These are phyloP conservation scores for Aspergillus egyptiacus DNA, from an alignment of 495 filamentous ascomycete genomes.

Conservation along the genomic window DNA sequence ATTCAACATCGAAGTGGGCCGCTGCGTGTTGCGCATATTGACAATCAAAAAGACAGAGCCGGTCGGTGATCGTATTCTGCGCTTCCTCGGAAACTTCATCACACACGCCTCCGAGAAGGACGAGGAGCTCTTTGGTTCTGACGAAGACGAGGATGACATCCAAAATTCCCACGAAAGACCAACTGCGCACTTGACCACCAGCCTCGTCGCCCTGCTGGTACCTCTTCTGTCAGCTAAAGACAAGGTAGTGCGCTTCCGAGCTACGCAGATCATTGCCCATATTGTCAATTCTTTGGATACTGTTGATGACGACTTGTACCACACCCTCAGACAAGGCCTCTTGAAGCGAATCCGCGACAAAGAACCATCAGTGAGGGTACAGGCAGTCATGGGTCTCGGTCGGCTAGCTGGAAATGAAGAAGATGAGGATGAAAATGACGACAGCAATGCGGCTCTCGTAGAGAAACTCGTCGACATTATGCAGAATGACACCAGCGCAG, in stretches of 20 bases:
- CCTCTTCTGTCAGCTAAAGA: slow-evolving; percentile 76
- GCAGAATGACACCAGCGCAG: slow-evolving; percentile 90
- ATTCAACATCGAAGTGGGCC: slow-evolving; percentile 77
- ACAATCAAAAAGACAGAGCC: slow-evolving; percentile 87
- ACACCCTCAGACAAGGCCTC: slow-evolving; percentile 67
- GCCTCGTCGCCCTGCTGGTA: slow-evolving; percentile 62
- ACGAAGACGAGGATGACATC: slow-evolving; percentile 33
- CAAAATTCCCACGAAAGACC: slow-evolving; percentile 70
- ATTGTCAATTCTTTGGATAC: slow-evolving; percentile 86
- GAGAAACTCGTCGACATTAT: slow-evolving; percentile 85
- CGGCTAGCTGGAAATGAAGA: slow-evolving; percentile 75
- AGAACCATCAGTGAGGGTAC: slow-evolving; percentile 82
- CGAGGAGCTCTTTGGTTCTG: slow-evolving; percentile 40
- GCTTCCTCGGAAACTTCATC: slow-evolving; percentile 82
- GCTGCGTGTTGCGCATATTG: slow-evolving; percentile 77
- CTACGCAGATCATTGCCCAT: slow-evolving; percentile 82
- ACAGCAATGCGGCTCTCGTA: slow-evolving; percentile 52
- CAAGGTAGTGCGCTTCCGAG: slow-evolving; percentile 83
- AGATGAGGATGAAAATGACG: slow-evolving; percentile 65
- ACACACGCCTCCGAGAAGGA: slow-evolving; percentile 76
- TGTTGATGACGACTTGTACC: slow-evolving; percentile 83
- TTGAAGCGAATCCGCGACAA: slow-evolving; percentile 86
- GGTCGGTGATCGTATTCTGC: slow-evolving; percentile 76
- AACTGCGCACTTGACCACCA: slow-evolving; percentile 65
- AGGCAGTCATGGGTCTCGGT: slow-evolving; percentile 87